Base-by-base conservation (phyloP, 495 filamentous ascomycete species). In the Neurospora sp. region DNA sequence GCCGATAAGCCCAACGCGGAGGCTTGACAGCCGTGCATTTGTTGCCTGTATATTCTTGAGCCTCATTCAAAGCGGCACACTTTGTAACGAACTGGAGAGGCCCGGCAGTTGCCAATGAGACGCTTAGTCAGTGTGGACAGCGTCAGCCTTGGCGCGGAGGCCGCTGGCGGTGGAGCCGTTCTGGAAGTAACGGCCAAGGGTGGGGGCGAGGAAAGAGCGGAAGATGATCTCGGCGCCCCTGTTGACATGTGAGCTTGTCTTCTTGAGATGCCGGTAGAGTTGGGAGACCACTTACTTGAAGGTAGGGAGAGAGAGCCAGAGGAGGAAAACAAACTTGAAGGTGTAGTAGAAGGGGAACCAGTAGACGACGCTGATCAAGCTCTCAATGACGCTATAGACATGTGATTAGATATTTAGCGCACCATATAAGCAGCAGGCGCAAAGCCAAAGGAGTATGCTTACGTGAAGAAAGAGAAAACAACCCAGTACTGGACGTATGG, bases 271-370 rank as follows among this genome's bases (percentile, higher is more conserved):
- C 37, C 44, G 10, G 31, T 9, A 35, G 45, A 35, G 44, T 70
- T 41, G 71, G 73, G 22, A 61, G 70, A 27, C 38, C 61, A 86
- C 91, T 80, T 90, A 98, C 96, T 85, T 86, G 86, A 94, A 96
- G 83, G 93, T 89, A 77, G 96, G 96, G 74, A 99, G 93, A 75
- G 94, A 90, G 84, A 98, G 93, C 96, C 96, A 99, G 79, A 99
- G 89, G 77, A 98, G 85, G 79, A 98, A 89, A 79, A 94, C 87
- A 80, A 99, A 97, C 87, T 99, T 99, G 91, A 98, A 98, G 84
- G 94, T 96, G 85, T 93, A 99, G 90, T 99, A 99, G 89, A 99
- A 99, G 78, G 96, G 96, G 87, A 99, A 95, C 96, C 96, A 99
- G 88, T 99, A 99, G 61, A 96, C 92, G 73, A 96, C 94, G 82